Base-by-base conservation (phyloP, 2,329 filamentous ascomycete species). In the Fusarium phyllophilum region DNA sequence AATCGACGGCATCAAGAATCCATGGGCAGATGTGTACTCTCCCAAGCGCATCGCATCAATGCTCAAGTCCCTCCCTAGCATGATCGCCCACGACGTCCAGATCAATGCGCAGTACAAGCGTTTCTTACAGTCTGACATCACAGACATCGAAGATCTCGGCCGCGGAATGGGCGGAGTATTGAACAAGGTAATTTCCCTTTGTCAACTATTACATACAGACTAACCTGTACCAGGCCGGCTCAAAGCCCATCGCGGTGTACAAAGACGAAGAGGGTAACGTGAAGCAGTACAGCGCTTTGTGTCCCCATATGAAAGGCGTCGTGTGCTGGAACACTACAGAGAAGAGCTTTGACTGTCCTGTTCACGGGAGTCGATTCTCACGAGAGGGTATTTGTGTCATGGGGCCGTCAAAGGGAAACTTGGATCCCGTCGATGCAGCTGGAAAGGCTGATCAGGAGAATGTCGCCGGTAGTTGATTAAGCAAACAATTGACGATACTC, bases 91-190 rank as follows among this genome's bases (percentile, higher is more conserved):
- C 71, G 88, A 89, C 52, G 24, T 89, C 0, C 84, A 89, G 77
- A 85, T 89, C 78, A 89, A 90, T 70, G 62, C 80, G 42, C 87
- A 89, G 74, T 90, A 90, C 79, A 88, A 88, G 80, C 84, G 88
- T 8, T 85, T 86, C 65, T 44, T 87, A 46, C 82, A 89, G 68
- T 83, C 85, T 0, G 89, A 90, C 69, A 88, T 90, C 57, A 80
- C 80, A 3, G 87, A 90, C 72, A 89, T 90, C 39, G 88, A 89
- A 74, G 87, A 90, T 45, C 80, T 90, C 3, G 83, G 80, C 0
- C 80, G 78, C 0, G 87, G 87, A 1, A 82, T 82, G 20, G 88
- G 88, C 5, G 88, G 86, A 2, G 87, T 90, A 11, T 74, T 90
- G 66, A 89, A 89, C 71, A 71, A 83, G n/a, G 83, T 60, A 49